Evolutionary conservation across 768 basidiomycete genomes (phyloP), one percentile per base, ranked within the genome.

Genomic region (Ramaria sp.): DNA sequence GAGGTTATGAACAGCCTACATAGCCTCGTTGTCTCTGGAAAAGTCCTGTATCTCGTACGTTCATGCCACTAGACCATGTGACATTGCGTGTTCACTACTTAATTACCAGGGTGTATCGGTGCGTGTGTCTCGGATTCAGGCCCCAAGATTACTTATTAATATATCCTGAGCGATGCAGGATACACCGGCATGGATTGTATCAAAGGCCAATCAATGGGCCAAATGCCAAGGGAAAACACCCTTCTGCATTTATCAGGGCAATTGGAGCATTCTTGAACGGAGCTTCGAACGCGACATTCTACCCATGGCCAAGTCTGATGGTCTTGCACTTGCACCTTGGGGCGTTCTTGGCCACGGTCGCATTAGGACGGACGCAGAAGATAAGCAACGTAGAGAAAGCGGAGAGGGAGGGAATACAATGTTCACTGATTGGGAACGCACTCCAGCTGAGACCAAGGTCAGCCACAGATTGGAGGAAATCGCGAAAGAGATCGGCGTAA

Each of bases 1-100:
- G 76, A 77, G 60, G 57, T 76, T 45, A 75, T 78, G 75, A 69
- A n/a, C n/a, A n/a, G n/a, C n/a, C n/a, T n/a, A n/a, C n/a, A n/a
- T n/a, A n/a, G n/a, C n/a, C n/a, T n/a, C 33, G 73, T 78, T 59
- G 64, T 62, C 20, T 45, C 60, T n/a, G 72, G 73, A 45, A 75
- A 76, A 62, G 71, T 75, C n/a, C 67, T 73, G 10, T 74, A 74
- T 63, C 59, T 65, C 10, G 54, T 47, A 17, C 24, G 42, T 15
- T 20, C 17, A 39, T 38, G n/a, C n/a, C 64, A 9, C 45, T 51
- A 15, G 1, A 20, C 39, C 13, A 12, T 19, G 27, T 20, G 4
- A 46, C n/a, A 22, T 27, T 55, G 30, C 41, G 45, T n/a, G 20
- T 30, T 46, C 10, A 12, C 11, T 42, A 7, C 10, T n/a, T n/a